Percentiles rank a stretch among this genome's conserved stretches.
These are phyloP conservation scores for Lactuca saligna DNA, from an alignment of 129 eudicot species.

Conservation along the genomic window DNA sequence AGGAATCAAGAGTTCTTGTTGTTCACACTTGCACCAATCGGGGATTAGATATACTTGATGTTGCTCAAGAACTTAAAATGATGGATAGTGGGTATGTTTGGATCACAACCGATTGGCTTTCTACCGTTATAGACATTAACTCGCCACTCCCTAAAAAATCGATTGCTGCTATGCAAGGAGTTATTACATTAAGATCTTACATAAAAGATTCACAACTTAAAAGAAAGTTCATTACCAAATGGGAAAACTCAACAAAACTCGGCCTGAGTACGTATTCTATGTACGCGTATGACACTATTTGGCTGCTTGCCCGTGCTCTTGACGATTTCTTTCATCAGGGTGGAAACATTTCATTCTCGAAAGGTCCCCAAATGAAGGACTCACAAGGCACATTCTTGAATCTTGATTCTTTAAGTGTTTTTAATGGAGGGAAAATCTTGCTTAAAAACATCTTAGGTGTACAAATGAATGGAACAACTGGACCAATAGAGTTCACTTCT, in stretches of 20 bases:
- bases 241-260: conserved; percentile 41
- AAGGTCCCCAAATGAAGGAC: conserved; percentile 25
- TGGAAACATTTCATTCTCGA: conserved; percentile 47
- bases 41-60: conserved; percentile 40
- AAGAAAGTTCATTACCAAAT: conserved; percentile 39
- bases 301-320: conserved; percentile 62
- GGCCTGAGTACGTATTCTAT: conserved; percentile 49
- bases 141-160: conserved; percentile 29
- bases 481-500: conserved; percentile 40
- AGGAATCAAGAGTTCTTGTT: conserved; percentile 47
- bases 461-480: conserved; percentile 58
- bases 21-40: conserved; percentile 39
- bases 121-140: conserved; percentile 47
- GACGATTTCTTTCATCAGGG: conserved; percentile 41
- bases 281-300: conserved; percentile 63
- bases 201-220: conserved; percentile 45
- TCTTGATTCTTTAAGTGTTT: conserved; percentile 46
- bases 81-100: conserved; percentile 60
- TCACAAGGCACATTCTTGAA: neutral
- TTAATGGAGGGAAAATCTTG: conserved; percentile 49
- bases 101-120: conserved; percentile 63
- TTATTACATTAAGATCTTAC: conserved; percentile 41
- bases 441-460: conserved; percentile 34
- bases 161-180: conserved; percentile 41
- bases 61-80: conserved; percentile 50